Base-by-base conservation (phyloP, 495 filamentous ascomycete species). In the Opeltia flavorubescens region DNA sequence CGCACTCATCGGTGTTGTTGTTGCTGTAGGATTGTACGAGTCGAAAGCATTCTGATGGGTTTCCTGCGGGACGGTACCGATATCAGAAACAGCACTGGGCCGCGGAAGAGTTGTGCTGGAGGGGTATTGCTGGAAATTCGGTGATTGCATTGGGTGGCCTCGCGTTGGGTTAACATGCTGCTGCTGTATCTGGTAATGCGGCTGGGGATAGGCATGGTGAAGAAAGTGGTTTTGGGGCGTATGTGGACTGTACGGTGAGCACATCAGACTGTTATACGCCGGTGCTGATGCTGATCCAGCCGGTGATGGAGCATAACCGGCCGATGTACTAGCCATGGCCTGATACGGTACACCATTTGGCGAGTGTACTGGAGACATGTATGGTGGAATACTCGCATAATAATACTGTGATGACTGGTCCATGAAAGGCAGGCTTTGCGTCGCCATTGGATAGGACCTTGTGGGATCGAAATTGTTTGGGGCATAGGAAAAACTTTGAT, bases 401-500 rank as follows among this genome's bases (percentile, higher is more conserved):
- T 49, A 49, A 13, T 44, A 21, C 25, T 42, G 39, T 26, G 15
- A 11, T 17, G 47, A 33, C 13, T 12, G 18, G 15, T 43, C 47
- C 9, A 44, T 23, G n/a, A 29, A 38, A 30, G 47, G 26, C 8
- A 43, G 47, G 9, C 47, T 28, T 3, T 27, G 47, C 12, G 15
- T 44, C 17, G 36, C 15, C 6, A 30, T 30, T 20, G 39, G 11
- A 15, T 28, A 34, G 39, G 36, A 45, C 42, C 48, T 44, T 30
- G 43, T 50, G 28, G 45, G 12, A 42, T 55, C 44, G 29, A 40
- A 45, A 20, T 40, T 46, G 15, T 43, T 43, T 21, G 36, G 24
- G 13, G 40, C 44, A 36, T 54, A 54, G 23, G 49, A 20, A 24
- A 49, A 52, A 12, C 62, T 31, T 45, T 55, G 64, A 23, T 68